A percentile compares a stretch with the other conserved stretches of the same genome.
Evolutionary conservation across 2,329 filamentous ascomycete species (phyloP).

Genomic region (Claviceps spartinae): DNA sequence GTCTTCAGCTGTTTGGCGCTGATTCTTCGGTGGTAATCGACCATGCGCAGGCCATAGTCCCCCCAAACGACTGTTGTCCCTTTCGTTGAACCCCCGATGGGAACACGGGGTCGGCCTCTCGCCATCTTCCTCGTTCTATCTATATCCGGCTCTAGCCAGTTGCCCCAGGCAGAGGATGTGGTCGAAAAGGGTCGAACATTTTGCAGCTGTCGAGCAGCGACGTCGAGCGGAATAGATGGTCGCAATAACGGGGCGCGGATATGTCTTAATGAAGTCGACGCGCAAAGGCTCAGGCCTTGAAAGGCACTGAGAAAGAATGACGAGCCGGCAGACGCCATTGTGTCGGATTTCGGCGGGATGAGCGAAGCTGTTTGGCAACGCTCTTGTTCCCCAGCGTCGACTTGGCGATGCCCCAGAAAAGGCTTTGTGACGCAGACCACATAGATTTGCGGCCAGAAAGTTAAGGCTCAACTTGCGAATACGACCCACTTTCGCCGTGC

Average conservation of each 20-base stretch:
- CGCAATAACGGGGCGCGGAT: constrained; percentile 19
- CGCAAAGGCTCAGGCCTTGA: constrained; percentile 32
- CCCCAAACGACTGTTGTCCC: constrained; percentile 95
- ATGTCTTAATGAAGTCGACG: constrained; percentile 26
- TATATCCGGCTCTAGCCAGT: constrained; percentile 71
- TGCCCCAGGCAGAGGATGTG: constrained; percentile 43
- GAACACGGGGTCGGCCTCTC: constrained; percentile 77
- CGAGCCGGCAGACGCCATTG: constrained; percentile 32
- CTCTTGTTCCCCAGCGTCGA: too few species aligned
- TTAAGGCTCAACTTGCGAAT: constrained; percentile 7
- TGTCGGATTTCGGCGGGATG: constrained; percentile 10
- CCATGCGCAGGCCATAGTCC: constrained; percentile 88
- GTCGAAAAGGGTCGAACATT: constrained; percentile 59
- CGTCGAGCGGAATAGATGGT: constrained; percentile 16
- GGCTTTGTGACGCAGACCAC: neutral
- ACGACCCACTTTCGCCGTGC: too few species aligned
- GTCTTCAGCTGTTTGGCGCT: constrained; percentile 76
- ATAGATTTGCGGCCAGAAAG: constrained; percentile 12
- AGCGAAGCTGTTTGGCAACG: neutral
- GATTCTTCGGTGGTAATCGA: constrained; percentile 83
- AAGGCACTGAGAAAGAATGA: constrained; percentile 37
- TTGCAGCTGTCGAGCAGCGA: constrained; percentile 22
- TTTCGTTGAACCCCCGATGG: constrained; percentile 79
- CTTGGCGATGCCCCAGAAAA: neutral
- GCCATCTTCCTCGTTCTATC: constrained; percentile 75